Conservation (phyloP, 2,329 filamentous ascomycete genomes). For the Fonsecaea pugnacius region DNA sequence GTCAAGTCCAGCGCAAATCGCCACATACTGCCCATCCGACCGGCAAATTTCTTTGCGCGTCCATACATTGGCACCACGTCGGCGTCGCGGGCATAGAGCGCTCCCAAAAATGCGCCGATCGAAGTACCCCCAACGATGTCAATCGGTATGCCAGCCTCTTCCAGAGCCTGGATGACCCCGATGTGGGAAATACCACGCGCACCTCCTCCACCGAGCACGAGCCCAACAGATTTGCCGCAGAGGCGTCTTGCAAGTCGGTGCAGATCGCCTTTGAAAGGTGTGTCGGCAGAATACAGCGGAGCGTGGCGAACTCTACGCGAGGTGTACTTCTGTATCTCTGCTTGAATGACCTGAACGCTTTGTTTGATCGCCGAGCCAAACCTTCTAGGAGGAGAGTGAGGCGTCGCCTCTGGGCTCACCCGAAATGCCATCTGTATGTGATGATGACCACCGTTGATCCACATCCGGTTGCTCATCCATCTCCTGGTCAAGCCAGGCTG, state of each 20-base stretch:
- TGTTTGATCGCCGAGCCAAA: slow-evolving; percentile 88
- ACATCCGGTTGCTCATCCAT: slow-evolving; percentile 90
- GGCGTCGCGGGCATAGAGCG: slow-evolving; percentile 91
- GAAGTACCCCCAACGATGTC: slow-evolving; percentile 95
- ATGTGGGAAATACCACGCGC: slow-evolving; percentile 91
- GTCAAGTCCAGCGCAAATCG: slow-evolving; percentile 95
- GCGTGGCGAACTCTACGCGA: slow-evolving; percentile 87
- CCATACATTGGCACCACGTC: slow-evolving; percentile 98
- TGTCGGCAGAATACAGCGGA: slow-evolving; percentile 86
- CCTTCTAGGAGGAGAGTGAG: slow-evolving; percentile 71
- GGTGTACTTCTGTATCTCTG: slow-evolving; percentile 97
- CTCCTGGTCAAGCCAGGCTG: slow-evolving; percentile 80
- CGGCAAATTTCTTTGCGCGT: slow-evolving; percentile 93
- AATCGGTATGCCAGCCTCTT: slow-evolving; percentile 94
- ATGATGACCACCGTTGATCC: slow-evolving; percentile 98
- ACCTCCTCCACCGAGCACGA: slow-evolving; percentile 92
- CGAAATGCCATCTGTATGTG: slow-evolving; percentile 95
- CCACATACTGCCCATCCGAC: slow-evolving; percentile 99
- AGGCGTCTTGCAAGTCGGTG: slow-evolving; percentile 86
- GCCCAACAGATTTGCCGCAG: slow-evolving; percentile 90
- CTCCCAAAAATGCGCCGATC: slow-evolving; percentile 93
- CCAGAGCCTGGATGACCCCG: slow-evolving; percentile 89
- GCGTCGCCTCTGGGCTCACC: slow-evolving; percentile 72
- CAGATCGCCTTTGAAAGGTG: slow-evolving; percentile 94
- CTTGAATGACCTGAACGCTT: slow-evolving; percentile 89